Conservation (phyloP, 768 basidiomycete genomes). For the Chiua virens region DNA sequence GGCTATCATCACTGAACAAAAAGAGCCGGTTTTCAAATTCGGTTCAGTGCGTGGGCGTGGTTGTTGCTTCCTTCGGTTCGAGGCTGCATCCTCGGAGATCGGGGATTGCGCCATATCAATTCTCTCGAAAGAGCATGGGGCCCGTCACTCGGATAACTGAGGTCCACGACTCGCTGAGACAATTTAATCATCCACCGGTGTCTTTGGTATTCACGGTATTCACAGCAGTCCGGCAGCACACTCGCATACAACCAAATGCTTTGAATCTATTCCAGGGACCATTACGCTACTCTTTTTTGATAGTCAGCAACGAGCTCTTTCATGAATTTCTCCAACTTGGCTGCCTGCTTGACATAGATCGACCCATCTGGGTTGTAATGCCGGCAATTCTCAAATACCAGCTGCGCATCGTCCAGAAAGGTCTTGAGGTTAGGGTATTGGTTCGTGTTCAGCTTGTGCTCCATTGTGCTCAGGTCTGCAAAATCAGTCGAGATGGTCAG, state of each 20-base stretch:
- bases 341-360: constrained; percentile 83
- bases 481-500: background rate
- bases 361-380: constrained; percentile 81
- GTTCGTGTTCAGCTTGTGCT: constrained; percentile 85
- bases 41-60: no score
- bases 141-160: no score
- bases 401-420: constrained; percentile 76
- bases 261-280: no score
- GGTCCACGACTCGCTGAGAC: no score
- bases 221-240: no score
- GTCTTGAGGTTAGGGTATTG: constrained; percentile 73
- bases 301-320: constrained; percentile 47
- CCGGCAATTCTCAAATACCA: constrained; percentile 89
- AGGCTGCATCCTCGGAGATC: background rate
- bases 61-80: no score
- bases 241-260: no score
- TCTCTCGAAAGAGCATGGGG: no score
- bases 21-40: background rate
- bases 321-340: constrained; percentile 77
- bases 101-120: no score
- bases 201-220: no score
- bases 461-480: constrained; percentile 84
- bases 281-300: constrained; percentile 16
- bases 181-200: no score
- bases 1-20: background rate